These are phyloP conservation scores for Nissolia schottii DNA, from an alignment of 306 rosid species.

Conservation along the genomic window DNA sequence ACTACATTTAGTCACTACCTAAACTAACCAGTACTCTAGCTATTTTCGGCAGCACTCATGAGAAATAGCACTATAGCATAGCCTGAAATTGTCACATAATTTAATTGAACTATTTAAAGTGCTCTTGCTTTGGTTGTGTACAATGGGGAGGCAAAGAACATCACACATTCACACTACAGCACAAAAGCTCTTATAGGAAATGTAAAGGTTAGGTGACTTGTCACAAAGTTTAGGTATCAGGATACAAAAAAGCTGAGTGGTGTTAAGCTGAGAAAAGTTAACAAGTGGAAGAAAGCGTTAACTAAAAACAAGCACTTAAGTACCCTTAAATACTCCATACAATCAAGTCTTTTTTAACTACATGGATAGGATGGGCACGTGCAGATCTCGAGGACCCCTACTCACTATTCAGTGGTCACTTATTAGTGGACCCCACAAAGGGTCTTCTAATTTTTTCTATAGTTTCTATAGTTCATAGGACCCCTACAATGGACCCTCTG, in stretches of 20 bases:
- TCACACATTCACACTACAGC: neutral
- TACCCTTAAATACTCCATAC: neutral
- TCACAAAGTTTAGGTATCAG: conserved; percentile 22
- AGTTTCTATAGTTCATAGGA: conserved; percentile 24
- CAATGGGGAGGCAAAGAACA: neutral
- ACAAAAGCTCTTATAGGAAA: neutral
- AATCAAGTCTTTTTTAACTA: conserved; percentile 1
- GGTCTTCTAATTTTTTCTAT: conserved; percentile 25
- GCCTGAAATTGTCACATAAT: neutral
- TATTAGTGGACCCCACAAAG: conserved; percentile 23
- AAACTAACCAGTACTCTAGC: neutral
- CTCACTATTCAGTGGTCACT: conserved; percentile 14
- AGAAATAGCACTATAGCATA: neutral
- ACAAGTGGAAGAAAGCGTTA: neutral
- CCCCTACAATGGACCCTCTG: conserved; percentile 33
- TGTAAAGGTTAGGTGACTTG: conserved; percentile 34
- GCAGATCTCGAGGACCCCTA: conserved; percentile 27
- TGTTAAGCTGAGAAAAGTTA: neutral
- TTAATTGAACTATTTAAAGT: neutral
- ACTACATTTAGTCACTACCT: neutral
- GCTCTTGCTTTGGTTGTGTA: neutral
- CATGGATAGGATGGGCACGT: conserved; percentile 38
- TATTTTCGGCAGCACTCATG: neutral
- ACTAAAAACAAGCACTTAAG: neutral
- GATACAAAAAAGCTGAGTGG: neutral